These are phyloP conservation scores for Moricandia arvensis DNA, from an alignment of 345 rosid species.

Conservation along the genomic window DNA sequence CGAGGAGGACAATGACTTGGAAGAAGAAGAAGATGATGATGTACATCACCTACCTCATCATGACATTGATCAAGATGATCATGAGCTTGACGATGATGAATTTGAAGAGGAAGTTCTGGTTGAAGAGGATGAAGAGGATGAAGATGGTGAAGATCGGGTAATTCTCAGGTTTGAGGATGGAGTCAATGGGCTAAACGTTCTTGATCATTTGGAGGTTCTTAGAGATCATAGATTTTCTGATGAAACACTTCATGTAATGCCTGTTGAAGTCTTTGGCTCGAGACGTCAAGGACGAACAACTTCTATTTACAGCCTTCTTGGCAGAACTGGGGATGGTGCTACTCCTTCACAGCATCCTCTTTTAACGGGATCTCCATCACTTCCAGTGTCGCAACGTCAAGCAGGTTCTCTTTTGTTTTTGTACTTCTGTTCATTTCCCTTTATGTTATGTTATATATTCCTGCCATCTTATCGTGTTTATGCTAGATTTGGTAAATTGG, in stretches of 20 bases:
- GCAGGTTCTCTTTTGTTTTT: slow-evolving; percentile 48
- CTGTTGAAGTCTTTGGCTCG: slow-evolving; percentile 95
- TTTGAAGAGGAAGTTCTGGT: slow-evolving; percentile 87
- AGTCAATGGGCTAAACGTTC: slow-evolving; percentile 81
- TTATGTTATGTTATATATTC: neutral
- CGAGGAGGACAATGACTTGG: slow-evolving; percentile 83
- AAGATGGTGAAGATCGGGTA: slow-evolving; percentile 70
- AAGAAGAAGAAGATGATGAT: slow-evolving; percentile 89
- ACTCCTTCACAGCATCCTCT: slow-evolving; percentile 86
- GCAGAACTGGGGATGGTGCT: slow-evolving; percentile 64
- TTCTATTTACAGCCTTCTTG: slow-evolving; percentile 90
- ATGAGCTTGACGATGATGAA: slow-evolving; percentile 97
- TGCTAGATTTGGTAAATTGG: neutral
- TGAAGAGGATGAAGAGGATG: slow-evolving; percentile 87
- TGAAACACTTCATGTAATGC: slow-evolving; percentile 92
- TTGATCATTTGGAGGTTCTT: slow-evolving; percentile 92
- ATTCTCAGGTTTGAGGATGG: slow-evolving; percentile 89
- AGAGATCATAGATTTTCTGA: slow-evolving; percentile 80
- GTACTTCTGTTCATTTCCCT: neutral
- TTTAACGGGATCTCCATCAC: slow-evolving; percentile 59
- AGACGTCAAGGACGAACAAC: slow-evolving; percentile 95
- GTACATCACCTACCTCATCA: slow-evolving; percentile 86
- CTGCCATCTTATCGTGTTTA: neutral
- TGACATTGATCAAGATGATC: slow-evolving; percentile 94
- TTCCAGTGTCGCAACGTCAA: slow-evolving; percentile 49